Conservation (phyloP, 129 eudicot species). For the Dittrichia graveolens region DNA sequence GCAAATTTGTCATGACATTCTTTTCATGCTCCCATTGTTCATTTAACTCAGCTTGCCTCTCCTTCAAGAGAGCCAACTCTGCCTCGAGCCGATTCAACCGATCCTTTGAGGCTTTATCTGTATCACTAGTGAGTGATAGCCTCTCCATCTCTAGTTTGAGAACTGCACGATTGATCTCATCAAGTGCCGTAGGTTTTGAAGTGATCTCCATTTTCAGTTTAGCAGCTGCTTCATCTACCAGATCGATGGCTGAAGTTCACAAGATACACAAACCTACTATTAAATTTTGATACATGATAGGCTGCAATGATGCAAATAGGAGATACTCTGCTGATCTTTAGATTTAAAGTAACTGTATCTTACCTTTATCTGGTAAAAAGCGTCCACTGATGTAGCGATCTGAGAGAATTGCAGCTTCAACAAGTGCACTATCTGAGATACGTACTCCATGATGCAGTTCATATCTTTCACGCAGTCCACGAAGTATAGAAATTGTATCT, state of each 20-base stretch:
- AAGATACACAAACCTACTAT: conserved; percentile 21
- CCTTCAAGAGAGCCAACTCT: conserved; percentile 76
- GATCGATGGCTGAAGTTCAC: conserved; percentile 77
- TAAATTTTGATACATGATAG: not conserved
- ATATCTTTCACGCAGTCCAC: conserved; percentile 92
- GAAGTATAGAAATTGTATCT: conserved; percentile 90
- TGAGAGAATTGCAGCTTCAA: conserved; percentile 93
- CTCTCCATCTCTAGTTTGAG: conserved; percentile 96
- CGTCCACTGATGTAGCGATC: conserved; percentile 98
- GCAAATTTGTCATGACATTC: conserved; percentile 82
- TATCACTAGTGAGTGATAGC: conserved; percentile 84
- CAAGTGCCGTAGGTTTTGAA: conserved; percentile 96
- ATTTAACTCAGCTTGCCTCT: conserved; percentile 69
- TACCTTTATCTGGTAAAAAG: conserved; percentile 96
- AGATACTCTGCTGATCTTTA: not conserved
- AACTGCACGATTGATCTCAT: conserved; percentile 90
- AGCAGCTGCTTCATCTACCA: conserved; percentile 99
- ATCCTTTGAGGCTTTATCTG: conserved; percentile 91
- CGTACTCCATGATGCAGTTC: conserved; percentile 97
- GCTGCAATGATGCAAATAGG: not conserved
- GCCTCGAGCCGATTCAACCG: conserved; percentile 83
- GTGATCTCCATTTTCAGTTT: conserved; percentile 98
- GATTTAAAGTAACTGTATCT: conserved; percentile 67
- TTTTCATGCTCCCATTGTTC: conserved; percentile 98
- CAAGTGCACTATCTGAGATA: conserved; percentile 92